Percentiles rank a stretch among this genome's conserved stretches.
These are phyloP conservation scores for Cryphonectria naterciae DNA, from an alignment of 2,329 filamentous ascomycete genomes.

Conservation along the genomic window DNA sequence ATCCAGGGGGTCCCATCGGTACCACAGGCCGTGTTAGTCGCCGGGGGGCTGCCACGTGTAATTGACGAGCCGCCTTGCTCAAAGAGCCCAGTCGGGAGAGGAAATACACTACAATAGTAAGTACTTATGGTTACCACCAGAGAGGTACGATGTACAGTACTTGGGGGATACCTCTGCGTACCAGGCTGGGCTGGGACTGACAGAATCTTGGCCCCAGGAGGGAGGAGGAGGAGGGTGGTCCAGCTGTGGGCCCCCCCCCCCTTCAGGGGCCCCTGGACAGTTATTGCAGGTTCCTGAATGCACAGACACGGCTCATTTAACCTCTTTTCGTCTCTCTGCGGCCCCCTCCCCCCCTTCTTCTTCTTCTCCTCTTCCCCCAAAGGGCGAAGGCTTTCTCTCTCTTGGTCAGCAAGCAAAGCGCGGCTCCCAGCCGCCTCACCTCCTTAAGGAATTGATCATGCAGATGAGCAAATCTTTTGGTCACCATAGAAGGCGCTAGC, in stretches of 20 bases:
- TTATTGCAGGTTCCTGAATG: constrained; percentile 11
- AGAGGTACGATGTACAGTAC: constrained; percentile 2
- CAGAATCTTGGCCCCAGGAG: neutral
- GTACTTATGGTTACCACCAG: neutral
- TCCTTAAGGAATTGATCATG: neutral
- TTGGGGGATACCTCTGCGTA: neutral
- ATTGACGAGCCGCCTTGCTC: constrained; percentile 7
- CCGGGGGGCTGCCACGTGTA: constrained; percentile 11
- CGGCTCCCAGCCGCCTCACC: constrained; percentile 10
- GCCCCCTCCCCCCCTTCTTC: neutral
- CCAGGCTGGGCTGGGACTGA: neutral
- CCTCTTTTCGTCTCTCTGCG: constrained; percentile 7
- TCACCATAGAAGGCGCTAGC: neutral
- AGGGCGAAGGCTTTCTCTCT: neutral
- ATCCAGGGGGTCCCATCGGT: neutral
- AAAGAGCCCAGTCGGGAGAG: constrained; percentile 5
- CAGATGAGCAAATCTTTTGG: neutral
- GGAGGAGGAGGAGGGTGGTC: neutral
- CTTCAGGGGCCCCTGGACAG: neutral
- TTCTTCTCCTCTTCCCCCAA: neutral
- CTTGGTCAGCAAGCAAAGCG: constrained; percentile 8
- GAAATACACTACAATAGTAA: neutral
- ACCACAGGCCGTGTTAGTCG: neutral
- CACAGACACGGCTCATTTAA: constrained; percentile 22
- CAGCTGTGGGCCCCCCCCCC: neutral